Percentiles rank a stretch among this genome's conserved stretches.
Conservation (phyloP, 1,284 basidiomycete genomes). For the Naganishia cerealis region DNA sequence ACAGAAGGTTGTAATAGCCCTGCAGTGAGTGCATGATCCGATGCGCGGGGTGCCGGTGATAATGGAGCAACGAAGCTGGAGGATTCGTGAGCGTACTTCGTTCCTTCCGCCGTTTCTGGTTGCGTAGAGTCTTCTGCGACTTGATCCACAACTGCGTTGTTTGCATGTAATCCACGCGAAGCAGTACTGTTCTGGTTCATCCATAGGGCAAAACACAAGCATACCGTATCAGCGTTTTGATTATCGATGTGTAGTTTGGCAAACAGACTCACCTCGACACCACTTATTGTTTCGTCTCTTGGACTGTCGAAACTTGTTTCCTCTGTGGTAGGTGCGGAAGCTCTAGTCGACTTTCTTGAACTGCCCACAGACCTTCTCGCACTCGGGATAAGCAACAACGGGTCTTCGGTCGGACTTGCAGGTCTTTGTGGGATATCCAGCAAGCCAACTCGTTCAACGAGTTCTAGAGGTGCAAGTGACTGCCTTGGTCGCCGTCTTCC, state of each 20-base stretch:
- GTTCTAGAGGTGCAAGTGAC: conserved; percentile 22
- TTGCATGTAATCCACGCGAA: not conserved
- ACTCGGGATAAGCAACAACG: conserved; percentile 23
- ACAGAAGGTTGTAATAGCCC: not conserved
- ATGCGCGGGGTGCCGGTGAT: not conserved
- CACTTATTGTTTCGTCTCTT: not conserved
- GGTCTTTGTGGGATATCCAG: conserved; percentile 23
- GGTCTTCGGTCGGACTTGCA: conserved; percentile 28
- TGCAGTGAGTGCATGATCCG: not conserved
- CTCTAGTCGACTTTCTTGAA: conserved; percentile 1
- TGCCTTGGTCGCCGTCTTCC: conserved; percentile 17
- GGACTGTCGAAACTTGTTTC: not conserved
- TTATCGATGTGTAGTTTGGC: not conserved
- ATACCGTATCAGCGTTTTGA: not conserved
- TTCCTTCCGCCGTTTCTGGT: not conserved
- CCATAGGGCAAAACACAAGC: not conserved
- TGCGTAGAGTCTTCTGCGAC: not conserved
- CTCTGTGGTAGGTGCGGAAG: not conserved
- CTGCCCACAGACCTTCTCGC: conserved; percentile 9
- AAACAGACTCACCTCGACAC: not conserved
- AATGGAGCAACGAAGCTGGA: not conserved
- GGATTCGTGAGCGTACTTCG: not conserved
- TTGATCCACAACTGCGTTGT: not conserved
- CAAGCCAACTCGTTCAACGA: conserved; percentile 22
- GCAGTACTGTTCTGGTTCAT: not conserved